A percentile compares a stretch with the other conserved stretches of the same genome.
These are phyloP conservation scores for Nothophoma quercina DNA, from an alignment of 2,329 filamentous ascomycete species.

Conservation along the genomic window DNA sequence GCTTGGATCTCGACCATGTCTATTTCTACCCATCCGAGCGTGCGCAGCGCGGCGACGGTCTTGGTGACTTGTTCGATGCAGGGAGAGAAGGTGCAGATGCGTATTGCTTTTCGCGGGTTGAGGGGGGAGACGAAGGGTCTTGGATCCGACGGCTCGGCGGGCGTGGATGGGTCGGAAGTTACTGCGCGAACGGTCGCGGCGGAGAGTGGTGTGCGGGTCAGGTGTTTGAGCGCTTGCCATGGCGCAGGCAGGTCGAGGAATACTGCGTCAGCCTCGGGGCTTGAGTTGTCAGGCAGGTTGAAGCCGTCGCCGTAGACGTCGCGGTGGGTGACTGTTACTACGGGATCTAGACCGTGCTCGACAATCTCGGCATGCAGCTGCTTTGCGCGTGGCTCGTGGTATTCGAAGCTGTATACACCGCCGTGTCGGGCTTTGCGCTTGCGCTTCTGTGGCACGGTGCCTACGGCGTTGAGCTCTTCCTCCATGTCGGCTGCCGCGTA, in stretches of 20 bases:
- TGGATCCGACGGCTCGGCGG: slow-evolving; percentile 19
- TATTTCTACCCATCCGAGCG: slow-evolving; percentile 87
- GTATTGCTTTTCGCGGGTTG: slow-evolving; percentile 73
- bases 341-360: slow-evolving; percentile 69
- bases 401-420: slow-evolving; percentile 84
- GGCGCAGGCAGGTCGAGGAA: slow-evolving; percentile 84
- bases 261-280: slow-evolving; percentile 67
- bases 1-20: slow-evolving; percentile 91
- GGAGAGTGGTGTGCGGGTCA: slow-evolving; percentile 63
- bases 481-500: slow-evolving; percentile 27
- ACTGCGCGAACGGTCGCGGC: slow-evolving; percentile 33
- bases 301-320: slow-evolving; percentile 83
- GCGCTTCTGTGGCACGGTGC: slow-evolving; percentile 24
- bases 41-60: slow-evolving; percentile 81
- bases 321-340: slow-evolving; percentile 78
- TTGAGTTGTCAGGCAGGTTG: slow-evolving; percentile 53
- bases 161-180: slow-evolving; percentile 48
- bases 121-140: slow-evolving; percentile 61
- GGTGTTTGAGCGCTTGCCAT: slow-evolving; percentile 78
- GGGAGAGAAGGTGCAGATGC: slow-evolving; percentile 94
- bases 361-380: slow-evolving; percentile 74
- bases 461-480: slow-evolving; percentile 43
- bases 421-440: slow-evolving; percentile 58
- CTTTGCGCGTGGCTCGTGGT: slow-evolving; percentile 74
- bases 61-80: slow-evolving; percentile 95